Percentiles rank a stretch among this genome's conserved stretches.
phyloP scores from a whole-genome alignment of 345 rosid species.

The Eutrema heterophyllum region DNA sequence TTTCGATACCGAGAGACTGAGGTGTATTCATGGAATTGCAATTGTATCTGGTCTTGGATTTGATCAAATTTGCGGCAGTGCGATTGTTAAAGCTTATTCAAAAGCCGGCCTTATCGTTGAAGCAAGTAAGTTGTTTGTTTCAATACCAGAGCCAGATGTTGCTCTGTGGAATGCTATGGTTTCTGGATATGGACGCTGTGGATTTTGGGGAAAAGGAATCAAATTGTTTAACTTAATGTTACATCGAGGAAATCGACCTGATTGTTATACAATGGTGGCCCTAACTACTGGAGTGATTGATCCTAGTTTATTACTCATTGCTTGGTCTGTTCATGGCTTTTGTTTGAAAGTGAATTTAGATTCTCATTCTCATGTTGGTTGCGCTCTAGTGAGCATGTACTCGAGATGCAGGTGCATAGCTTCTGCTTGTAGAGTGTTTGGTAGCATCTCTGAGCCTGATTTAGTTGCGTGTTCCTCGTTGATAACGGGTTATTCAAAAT shows the following conservation, averaged over 20 bases:
- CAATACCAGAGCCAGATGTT: conserved; percentile 57
- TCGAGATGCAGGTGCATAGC: conserved; percentile 53
- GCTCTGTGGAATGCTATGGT: conserved; percentile 81
- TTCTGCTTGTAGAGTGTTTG: conserved; percentile 53
- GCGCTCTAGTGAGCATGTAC: conserved; percentile 69
- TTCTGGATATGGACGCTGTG: conserved; percentile 54
- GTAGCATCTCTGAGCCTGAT: conserved; percentile 49
- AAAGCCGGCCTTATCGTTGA: conserved; percentile 44
- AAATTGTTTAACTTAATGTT: conserved; percentile 51
- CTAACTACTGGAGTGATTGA: conserved; percentile 49
- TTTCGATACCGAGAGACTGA: conserved; percentile 39
- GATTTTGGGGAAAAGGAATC: conserved; percentile 49
- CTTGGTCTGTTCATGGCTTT: conserved; percentile 64
- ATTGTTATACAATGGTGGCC: conserved; percentile 69
- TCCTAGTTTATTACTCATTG: conserved; percentile 37
- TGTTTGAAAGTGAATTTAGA: conserved; percentile 61
- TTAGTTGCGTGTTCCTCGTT: conserved; percentile 75
- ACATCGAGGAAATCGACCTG: conserved; percentile 41
- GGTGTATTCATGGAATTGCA: conserved; percentile 50
- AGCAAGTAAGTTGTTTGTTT: conserved; percentile 51
- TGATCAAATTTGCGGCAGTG: conserved; percentile 57
- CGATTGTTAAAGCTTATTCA: conserved; percentile 65
- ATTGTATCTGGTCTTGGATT: conserved; percentile 51
- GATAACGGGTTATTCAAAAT: conserved; percentile 61
- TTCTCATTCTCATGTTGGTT: conserved; percentile 50